Conservation (phyloP, 2,329 filamentous ascomycete genomes). For the Onygenales sp. region DNA sequence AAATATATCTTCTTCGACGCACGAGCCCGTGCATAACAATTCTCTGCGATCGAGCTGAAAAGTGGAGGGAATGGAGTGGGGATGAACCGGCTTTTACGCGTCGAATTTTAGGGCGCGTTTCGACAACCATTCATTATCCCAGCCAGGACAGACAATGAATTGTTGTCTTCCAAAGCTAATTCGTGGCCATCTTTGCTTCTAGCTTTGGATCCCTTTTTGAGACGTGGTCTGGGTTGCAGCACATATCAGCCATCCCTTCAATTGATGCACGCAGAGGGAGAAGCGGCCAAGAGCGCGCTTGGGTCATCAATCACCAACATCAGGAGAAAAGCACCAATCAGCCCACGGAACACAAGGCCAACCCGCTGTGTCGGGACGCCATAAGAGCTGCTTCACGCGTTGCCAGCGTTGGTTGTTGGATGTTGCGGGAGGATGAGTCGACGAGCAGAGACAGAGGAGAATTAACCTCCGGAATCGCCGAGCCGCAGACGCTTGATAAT, state of each 20-base stretch:
- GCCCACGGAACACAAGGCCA: neutral
- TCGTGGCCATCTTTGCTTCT: neutral
- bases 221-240: neutral
- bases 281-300: neutral
- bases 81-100: neutral
- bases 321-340: neutral
- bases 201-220: neutral
- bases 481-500: neutral
- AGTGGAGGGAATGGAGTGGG: conserved; percentile 1
- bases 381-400: neutral
- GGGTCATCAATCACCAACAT: neutral
- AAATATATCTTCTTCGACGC: neutral
- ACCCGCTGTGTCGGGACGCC: neutral
- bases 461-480: neutral
- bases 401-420: neutral
- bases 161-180: neutral
- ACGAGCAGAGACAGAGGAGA: neutral
- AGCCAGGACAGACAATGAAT: neutral
- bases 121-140: neutral
- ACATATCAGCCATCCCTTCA: neutral
- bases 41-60: neutral
- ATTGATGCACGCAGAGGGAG: neutral
- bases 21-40: neutral
- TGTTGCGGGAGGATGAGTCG: neutral
- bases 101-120: neutral